phyloP scores from a whole-genome alignment of 2,329 filamentous ascomycete genomes.

The Parafenestella ontariensis region DNA sequence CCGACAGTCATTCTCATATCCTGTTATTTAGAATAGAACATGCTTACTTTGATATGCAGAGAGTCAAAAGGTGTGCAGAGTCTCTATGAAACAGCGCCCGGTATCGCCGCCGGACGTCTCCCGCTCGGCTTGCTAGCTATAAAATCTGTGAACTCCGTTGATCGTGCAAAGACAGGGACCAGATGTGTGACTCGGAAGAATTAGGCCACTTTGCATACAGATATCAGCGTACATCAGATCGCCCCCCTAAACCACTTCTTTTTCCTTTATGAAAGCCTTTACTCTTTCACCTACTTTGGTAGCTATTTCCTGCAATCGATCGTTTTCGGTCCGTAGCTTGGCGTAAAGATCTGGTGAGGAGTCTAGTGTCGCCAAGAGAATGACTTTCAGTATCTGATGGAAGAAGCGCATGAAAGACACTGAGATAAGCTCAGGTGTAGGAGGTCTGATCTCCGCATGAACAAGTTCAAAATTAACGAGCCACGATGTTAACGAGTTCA shows the following conservation, averaged over 20 bases:
- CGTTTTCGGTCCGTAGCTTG: background rate
- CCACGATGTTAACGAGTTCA: conserved; percentile 21
- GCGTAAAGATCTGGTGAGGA: conserved; percentile 12
- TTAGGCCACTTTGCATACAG: background rate
- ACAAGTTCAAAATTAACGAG: conserved; percentile 10
- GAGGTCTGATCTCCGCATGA: conserved; percentile 7
- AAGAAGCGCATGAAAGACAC: conserved; percentile 26
- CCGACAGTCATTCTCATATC: too few relatives aligned
- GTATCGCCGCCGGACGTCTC: background rate
- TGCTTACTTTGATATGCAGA: too few relatives aligned
- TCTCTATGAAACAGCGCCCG: background rate
- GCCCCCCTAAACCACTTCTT: background rate
- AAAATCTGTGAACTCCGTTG: background rate
- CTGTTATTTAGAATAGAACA: too few relatives aligned
- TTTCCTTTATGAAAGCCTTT: conserved; percentile 9
- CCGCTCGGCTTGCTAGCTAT: background rate
- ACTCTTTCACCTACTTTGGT: background rate
- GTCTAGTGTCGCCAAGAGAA: conserved; percentile 20
- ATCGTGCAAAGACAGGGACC: background rate
- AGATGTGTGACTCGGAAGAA: background rate
- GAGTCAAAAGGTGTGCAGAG: too few relatives aligned
- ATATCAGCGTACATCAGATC: background rate
- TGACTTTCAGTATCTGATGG: conserved; percentile 23
- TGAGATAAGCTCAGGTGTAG: conserved; percentile 13
- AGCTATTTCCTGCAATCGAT: background rate